Percentiles rank a stretch among this genome's conserved stretches.
phyloP scores from a whole-genome alignment of 2,329 filamentous ascomycete genomes.

The Cladophialophora exuberans region DNA sequence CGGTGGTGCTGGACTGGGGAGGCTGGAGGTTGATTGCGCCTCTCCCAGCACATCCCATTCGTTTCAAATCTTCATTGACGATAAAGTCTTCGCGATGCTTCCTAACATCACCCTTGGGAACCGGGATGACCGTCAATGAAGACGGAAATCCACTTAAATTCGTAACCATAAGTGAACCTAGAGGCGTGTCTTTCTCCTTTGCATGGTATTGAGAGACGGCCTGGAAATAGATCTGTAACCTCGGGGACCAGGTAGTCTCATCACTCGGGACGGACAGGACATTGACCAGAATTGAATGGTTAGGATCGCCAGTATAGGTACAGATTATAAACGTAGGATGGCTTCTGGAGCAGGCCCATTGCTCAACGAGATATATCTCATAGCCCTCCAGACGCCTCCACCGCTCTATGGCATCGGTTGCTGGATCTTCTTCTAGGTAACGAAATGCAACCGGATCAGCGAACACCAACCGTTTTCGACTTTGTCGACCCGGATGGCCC shows the following conservation, averaged over 20 bases:
- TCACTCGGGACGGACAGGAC: slow-evolving; percentile 82
- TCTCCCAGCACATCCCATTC: slow-evolving; percentile 86
- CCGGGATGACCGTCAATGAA: slow-evolving; percentile 84
- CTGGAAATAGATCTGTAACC: slow-evolving; percentile 81
- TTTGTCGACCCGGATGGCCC: slow-evolving; percentile 31
- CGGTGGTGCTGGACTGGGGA: slow-evolving; percentile 78
- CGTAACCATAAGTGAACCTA: slow-evolving; percentile 90
- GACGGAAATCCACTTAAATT: slow-evolving; percentile 92
- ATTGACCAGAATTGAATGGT: slow-evolving; percentile 75
- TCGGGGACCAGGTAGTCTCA: slow-evolving; percentile 76
- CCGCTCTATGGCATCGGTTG: slow-evolving; percentile 74
- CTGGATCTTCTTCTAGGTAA: slow-evolving; percentile 84
- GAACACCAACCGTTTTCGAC: slow-evolving; percentile 59
- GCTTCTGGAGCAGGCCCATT: slow-evolving; percentile 92
- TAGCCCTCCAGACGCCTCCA: slow-evolving; percentile 75
- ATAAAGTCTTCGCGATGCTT: slow-evolving; percentile 83
- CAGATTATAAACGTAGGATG: slow-evolving; percentile 91
- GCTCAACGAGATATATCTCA: slow-evolving; percentile 91
- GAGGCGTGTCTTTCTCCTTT: slow-evolving; percentile 74
- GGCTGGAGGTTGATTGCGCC: slow-evolving; percentile 79
- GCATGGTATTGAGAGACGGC: slow-evolving; percentile 85
- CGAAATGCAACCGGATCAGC: slow-evolving; percentile 68
- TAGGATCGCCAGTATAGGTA: slow-evolving; percentile 86
- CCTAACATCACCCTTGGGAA: slow-evolving; percentile 82
- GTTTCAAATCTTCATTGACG: slow-evolving; percentile 91